Conservation (phyloP, 768 basidiomycete genomes). For the Nevesoporus exiguus region DNA sequence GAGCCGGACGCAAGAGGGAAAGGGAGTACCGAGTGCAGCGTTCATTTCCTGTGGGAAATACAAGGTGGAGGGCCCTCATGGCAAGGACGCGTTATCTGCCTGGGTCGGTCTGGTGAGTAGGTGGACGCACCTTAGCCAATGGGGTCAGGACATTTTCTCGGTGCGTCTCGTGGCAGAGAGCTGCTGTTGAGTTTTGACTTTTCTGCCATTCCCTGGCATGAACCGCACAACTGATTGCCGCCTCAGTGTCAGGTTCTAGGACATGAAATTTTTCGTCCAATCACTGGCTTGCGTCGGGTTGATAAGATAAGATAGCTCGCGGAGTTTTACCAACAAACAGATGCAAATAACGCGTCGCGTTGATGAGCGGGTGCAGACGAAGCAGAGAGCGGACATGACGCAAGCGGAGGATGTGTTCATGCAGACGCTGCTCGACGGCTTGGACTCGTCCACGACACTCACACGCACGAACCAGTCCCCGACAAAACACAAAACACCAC, state of each 20-base stretch:
- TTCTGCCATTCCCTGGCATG: no score
- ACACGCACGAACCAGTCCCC: constrained; percentile 16
- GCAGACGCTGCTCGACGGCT: constrained; percentile 45
- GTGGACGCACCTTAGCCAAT: background rate
- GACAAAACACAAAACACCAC: constrained; percentile 11
- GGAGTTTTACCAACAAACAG: constrained; percentile 11
- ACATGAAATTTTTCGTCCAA: background rate
- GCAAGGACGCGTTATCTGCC: background rate
- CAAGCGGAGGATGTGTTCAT: constrained; percentile 61
- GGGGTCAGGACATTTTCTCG: no score
- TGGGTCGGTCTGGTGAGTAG: background rate
- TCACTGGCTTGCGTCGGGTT: background rate
- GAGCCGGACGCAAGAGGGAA: background rate
- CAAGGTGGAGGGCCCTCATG: background rate
- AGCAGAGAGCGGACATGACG: constrained; percentile 31
- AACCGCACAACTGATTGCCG: no score
- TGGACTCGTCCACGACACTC: constrained; percentile 43
- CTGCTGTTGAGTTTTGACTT: no score
- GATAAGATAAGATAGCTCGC: constrained; percentile 12
- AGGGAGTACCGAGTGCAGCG: background rate
- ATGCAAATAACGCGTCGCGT: constrained; percentile 27
- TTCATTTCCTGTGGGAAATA: background rate
- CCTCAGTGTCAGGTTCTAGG: background rate
- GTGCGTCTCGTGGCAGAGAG: no score
- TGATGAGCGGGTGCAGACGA: background rate